phyloP scores from a whole-genome alignment of 192 early-diverging fungal genomes.

The Diversispora epigaea region DNA sequence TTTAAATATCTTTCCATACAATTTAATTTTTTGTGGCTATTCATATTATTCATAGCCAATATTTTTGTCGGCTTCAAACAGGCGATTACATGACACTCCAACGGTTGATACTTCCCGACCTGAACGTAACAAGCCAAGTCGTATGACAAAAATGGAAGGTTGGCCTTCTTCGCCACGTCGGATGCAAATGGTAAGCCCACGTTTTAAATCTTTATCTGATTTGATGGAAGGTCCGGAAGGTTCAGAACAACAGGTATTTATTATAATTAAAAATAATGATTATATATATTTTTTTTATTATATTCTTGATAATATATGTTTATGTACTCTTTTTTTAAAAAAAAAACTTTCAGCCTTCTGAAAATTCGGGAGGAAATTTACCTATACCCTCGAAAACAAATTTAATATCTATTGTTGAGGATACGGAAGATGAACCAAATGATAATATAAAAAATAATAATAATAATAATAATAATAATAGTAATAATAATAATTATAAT shows the following conservation, averaged over 20 bases:
- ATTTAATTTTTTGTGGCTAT: neutral
- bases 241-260: conserved; percentile 26
- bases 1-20: too few species aligned
- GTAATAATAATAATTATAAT: too few species aligned
- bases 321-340: neutral
- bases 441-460: neutral
- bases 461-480: too few species aligned
- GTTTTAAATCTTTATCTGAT: conserved; percentile 27
- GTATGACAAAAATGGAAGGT: conserved; percentile 13
- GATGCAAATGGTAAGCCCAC: conserved; percentile 27
- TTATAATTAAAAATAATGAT: neutral
- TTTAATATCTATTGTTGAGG: neutral
- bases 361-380: neutral
- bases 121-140: neutral
- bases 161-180: conserved; percentile 28
- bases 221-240: conserved; percentile 16
- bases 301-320: neutral
- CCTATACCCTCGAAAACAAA: neutral
- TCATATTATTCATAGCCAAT: conserved; percentile 6
- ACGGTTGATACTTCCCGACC: conserved; percentile 7
- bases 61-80: conserved; percentile 1
- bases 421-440: neutral
- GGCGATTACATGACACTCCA: conserved; percentile 3
- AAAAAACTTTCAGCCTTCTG: neutral
- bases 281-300: neutral